Evolutionary conservation across 176 grass and related monocot species (phyloP), one percentile per base, ranked within the genome.

Genomic region (Oryza glaberrima): DNA sequence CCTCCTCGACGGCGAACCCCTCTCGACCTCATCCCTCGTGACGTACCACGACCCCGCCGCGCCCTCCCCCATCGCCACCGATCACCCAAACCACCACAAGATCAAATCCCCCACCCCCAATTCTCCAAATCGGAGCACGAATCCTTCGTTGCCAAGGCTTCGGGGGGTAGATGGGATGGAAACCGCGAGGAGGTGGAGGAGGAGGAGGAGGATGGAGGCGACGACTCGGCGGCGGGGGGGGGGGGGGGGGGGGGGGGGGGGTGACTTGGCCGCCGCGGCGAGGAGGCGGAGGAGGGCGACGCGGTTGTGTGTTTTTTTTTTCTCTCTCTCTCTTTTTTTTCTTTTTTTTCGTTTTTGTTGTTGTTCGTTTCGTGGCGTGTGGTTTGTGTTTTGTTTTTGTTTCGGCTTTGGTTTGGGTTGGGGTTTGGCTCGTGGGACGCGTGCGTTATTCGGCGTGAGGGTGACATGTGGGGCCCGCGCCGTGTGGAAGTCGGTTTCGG

Each of bases 11-110:
- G 90, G 88, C 40, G 92, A 94, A 3, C 77, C 64, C 12, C 88
- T 22, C 83, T 97, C 86, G 48, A 92, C 90, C 74, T 94, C 91
- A 51, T 90, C 92, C 76, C 47, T 54, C 58, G 71, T 86, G 11
- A 94, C 35, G 52, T 90, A 92, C 71, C 88, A 90, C 49, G 86
- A 75, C 64, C 38, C 20, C 20, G 0, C 38, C 44, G 48, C 48
- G 35, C 34, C 71, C 9, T 12, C 60, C 54, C 22, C 43, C 74
- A 72, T 72, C 76, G 43, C 32, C 4, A 75, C 22, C 81, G 19
- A 38, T 38, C 36, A 38, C 72, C 67, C 6, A 9, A 45, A 35
- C 19, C 3, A 3, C 64, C 32, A 43, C 32, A 43, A 41, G 25
- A 51, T 46, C 17, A 60, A 25, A 9, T 3, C 11, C 26, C 25